Evolutionary conservation across 2,329 filamentous ascomycete species (phyloP).

Genomic region (Penicillium paneum): DNA sequence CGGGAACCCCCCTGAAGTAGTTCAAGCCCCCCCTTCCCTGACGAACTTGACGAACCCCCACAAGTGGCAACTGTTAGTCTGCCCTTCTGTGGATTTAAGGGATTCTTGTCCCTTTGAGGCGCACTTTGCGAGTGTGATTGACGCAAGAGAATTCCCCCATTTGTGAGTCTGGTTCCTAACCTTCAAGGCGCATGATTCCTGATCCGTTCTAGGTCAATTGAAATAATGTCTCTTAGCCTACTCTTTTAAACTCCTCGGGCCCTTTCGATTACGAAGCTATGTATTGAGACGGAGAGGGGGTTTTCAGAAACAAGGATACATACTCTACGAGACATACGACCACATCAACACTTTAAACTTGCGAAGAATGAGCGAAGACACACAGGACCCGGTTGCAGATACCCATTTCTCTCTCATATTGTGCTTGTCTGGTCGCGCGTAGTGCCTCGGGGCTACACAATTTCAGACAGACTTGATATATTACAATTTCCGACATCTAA

Average conservation of each 20-base stretch:
- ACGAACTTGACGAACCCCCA: background rate
- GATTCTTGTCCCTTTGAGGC: background rate
- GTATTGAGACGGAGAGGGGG: conserved; percentile 8
- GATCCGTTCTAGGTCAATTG: conserved; percentile 10
- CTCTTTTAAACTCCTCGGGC: conserved; percentile 4
- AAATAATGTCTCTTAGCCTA: conserved; percentile 9
- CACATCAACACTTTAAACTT: background rate
- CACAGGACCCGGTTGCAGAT: conserved; percentile 3
- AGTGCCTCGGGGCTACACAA: conserved; percentile 1
- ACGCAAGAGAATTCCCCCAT: background rate
- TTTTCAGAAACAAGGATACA: background rate
- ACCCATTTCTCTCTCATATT: conserved; percentile 4
- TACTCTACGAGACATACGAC: conserved; percentile 1
- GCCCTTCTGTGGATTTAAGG: background rate
- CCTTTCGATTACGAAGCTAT: conserved; percentile 12
- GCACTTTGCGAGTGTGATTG: background rate
- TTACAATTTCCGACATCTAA: background rate
- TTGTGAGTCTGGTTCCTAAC: background rate
- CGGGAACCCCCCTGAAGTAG: conserved; percentile 20
- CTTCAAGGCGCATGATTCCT: background rate
- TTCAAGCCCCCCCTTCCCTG: background rate
- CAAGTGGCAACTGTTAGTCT: background rate
- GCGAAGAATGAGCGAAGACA: conserved; percentile 16
- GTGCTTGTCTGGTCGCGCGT: conserved; percentile 1
- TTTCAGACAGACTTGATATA: background rate